Conservation (phyloP, 331 rosid species). For the Acacia pycnantha region DNA sequence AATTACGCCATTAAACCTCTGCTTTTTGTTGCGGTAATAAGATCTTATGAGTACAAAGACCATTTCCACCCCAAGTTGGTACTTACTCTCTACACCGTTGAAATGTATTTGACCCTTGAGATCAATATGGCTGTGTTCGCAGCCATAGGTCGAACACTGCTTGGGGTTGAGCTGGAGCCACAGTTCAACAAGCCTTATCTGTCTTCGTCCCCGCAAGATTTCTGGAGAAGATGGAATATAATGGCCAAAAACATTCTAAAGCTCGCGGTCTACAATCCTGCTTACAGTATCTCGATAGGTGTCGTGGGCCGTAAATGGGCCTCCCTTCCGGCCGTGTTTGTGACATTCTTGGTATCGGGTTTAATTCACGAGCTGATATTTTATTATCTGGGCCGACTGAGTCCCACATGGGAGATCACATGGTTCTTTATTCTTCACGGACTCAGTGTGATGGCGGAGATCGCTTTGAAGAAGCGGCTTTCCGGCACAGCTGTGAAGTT, state of each 20-base stretch:
- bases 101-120: constrained; percentile 41
- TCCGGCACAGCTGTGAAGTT: background rate
- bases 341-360: constrained; percentile 47
- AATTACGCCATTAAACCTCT: constrained; percentile 31
- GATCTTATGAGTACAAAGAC: constrained; percentile 17
- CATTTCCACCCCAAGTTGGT: constrained; percentile 22
- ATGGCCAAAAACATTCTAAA: constrained; percentile 44
- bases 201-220: constrained; percentile 59
- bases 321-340: constrained; percentile 27
- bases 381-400: constrained; percentile 40
- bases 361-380: constrained; percentile 51
- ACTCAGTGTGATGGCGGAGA: constrained; percentile 19
- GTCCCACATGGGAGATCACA: constrained; percentile 45
- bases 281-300: background rate
- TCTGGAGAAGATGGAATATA: constrained; percentile 86
- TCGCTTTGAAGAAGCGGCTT: constrained; percentile 30
- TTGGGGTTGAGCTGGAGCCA: constrained; percentile 49
- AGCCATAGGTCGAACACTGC: background rate
- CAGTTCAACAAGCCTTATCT: constrained; percentile 59
- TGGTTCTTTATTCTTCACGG: constrained; percentile 45
- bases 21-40: constrained; percentile 21
- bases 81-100: constrained; percentile 34
- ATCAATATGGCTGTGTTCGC: constrained; percentile 35
- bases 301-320: constrained; percentile 40
- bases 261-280: constrained; percentile 52